phyloP scores from a whole-genome alignment of 257 asterid genomes.

The Solanum paucissectum region DNA sequence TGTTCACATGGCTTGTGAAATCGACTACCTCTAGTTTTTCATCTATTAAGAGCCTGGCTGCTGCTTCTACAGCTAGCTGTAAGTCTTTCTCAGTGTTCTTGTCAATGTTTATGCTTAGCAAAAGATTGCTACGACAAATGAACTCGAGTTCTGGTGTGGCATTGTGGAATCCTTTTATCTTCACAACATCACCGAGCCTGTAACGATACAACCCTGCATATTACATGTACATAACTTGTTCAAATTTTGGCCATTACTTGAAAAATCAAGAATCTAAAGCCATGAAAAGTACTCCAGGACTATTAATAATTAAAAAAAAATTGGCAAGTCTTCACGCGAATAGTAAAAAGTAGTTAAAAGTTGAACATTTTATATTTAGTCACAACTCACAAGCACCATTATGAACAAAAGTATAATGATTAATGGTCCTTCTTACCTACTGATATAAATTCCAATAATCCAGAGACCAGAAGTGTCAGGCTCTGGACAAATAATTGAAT shows the following conservation, averaged over 20 bases:
- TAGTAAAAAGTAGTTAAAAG: background rate
- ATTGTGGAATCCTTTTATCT: slow-evolving; percentile 78
- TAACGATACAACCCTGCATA: slow-evolving; percentile 84
- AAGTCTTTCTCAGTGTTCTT: slow-evolving; percentile 89
- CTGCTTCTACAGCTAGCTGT: slow-evolving; percentile 74
- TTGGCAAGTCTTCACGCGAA: background rate
- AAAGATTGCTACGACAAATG: slow-evolving; percentile 75
- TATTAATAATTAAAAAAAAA: background rate
- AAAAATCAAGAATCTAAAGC: background rate
- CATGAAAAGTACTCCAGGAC: background rate
- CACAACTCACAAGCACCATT: background rate
- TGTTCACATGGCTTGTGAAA: slow-evolving; percentile 70
- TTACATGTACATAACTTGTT: background rate
- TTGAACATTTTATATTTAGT: background rate
- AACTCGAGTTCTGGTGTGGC: slow-evolving; percentile 82
- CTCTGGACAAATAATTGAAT: background rate
- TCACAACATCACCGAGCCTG: slow-evolving; percentile 76
- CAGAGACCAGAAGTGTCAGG: background rate
- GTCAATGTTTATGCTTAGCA: slow-evolving; percentile 81
- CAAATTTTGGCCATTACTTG: background rate
- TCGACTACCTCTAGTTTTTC: slow-evolving; percentile 72
- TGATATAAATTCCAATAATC: background rate
- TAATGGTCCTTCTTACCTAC: background rate
- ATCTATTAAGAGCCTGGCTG: slow-evolving; percentile 38
- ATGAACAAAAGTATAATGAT: background rate